These are phyloP conservation scores for Primulina huaijiensis DNA, from an alignment of 257 asterid genomes.

Conservation along the genomic window DNA sequence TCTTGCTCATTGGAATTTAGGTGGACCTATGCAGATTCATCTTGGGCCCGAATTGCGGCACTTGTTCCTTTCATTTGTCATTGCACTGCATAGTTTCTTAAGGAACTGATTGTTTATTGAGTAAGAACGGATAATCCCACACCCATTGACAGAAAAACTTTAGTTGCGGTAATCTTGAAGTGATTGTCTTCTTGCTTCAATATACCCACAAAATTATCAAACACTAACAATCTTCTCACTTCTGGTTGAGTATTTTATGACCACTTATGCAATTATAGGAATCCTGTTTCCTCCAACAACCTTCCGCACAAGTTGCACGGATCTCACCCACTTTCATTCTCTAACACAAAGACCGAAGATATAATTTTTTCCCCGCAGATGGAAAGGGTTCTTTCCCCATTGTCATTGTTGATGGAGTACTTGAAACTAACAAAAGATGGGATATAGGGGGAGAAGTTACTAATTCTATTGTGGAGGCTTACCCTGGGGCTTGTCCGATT, in stretches of 20 bases:
- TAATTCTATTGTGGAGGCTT: constrained; percentile 57
- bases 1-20: constrained; percentile 69
- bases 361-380: constrained; percentile 46
- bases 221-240: neutral
- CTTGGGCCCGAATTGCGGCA: constrained; percentile 98
- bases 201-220: neutral
- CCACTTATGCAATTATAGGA: neutral
- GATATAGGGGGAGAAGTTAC: constrained; percentile 78
- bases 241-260: neutral
- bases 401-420: constrained; percentile 95
- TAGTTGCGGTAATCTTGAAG: constrained; percentile 15
- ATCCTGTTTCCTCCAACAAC: neutral
- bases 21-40: constrained; percentile 99
- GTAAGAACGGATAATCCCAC: neutral
- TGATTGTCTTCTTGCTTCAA: neutral
- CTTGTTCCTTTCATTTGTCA: constrained; percentile 54
- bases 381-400: constrained; percentile 72
- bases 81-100: neutral
- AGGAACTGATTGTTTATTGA: neutral
- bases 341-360: neutral
- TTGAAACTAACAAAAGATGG: constrained; percentile 35
- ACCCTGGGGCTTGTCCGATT: constrained; percentile 66
- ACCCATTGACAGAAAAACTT: neutral
- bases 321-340: neutral
- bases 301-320: constrained; percentile 5